Base-by-base conservation (phyloP, 2,329 filamentous ascomycete species). In the Periconia sp. region DNA sequence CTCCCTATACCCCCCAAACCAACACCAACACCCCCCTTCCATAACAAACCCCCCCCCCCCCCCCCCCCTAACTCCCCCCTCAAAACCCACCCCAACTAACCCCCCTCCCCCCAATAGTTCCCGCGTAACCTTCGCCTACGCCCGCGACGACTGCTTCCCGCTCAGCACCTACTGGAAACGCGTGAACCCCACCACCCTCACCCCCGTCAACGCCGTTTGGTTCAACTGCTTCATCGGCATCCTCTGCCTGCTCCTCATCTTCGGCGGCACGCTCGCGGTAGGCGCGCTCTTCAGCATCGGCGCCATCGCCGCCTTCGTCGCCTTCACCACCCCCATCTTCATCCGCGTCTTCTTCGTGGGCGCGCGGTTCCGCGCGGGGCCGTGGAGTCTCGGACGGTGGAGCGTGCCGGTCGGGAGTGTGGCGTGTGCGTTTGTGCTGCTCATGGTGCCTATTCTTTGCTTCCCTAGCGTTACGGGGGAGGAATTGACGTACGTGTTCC, bases 61-160 rank as follows among this genome's bases (percentile, higher is more conserved):
- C 23, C 23, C 23, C 8, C 8, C 23, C 8, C 8, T 3, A 27
- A 27, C 23, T 27, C 8, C n/a, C n/a, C n/a, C n/a, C n/a, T n/a
- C n/a, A n/a, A n/a, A n/a, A n/a, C n/a, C n/a, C n/a, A n/a, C n/a
- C n/a, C 8, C 23, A 27, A 27, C 23, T 27, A 27, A 27, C 8
- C 8, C 8, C 23, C 5, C 23, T 3, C 23, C 5, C 3, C 8
- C 23, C 23, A 27, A 27, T 8, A 27, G 23, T 8, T 27, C 23
- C 19, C 81, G 88, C 45, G 87, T 89, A 43, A 88, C 86, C 1
- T 91, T 88, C 63, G 87, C 87, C 15, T 90, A 90, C 71, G 86
- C 87, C 17, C 84, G 88, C 33, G 87, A 90, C 63, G 86, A 84
- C 61, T 88, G 85, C 66, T 88, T 90, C 65, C 87, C 87, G 0